These are phyloP conservation scores for Amaranthus hypochondriacus DNA, from an alignment of 148 eudicot species.

Conservation along the genomic window DNA sequence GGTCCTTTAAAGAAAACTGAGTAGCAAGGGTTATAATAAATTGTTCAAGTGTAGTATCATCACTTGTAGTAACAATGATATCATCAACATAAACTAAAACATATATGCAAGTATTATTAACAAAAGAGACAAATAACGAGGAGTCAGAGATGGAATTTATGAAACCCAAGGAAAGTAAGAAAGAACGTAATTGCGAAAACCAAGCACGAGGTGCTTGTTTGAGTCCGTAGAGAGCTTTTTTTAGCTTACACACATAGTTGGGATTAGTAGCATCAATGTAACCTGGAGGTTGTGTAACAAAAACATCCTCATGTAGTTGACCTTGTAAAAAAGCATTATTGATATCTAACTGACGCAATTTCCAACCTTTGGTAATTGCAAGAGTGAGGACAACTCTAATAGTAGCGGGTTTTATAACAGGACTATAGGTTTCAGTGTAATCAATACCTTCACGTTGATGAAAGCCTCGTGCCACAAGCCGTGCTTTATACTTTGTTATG, in stretches of 20 bases:
- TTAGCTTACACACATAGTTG: not conserved
- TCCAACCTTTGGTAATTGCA: not conserved
- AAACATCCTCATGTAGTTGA: not conserved
- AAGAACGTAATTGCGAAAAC: not conserved
- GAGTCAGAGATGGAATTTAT: not conserved
- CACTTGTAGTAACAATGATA: not conserved
- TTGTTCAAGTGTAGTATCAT: not conserved
- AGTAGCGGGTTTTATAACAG: not conserved
- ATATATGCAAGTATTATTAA: not conserved
- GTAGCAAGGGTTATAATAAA: not conserved
- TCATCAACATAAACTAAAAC: conserved; percentile 2
- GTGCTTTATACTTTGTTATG: not conserved
- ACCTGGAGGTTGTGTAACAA: not conserved
- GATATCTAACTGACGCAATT: not conserved
- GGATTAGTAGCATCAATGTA: not conserved
- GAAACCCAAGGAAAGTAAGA: not conserved
- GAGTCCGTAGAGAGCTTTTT: not conserved
- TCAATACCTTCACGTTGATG: conserved; percentile 1
- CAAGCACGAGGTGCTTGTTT: conserved; percentile 10
- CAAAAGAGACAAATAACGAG: not conserved
- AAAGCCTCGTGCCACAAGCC: conserved; percentile 2
- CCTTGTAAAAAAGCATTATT: conserved; percentile 10
- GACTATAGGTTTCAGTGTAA: not conserved
- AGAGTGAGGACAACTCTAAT: not conserved
- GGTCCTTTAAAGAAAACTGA: not conserved